Evolutionary conservation across 140 eudicot species (phyloP), one percentile per base, ranked within the genome.

Genomic region (Oenanthe javanica): DNA sequence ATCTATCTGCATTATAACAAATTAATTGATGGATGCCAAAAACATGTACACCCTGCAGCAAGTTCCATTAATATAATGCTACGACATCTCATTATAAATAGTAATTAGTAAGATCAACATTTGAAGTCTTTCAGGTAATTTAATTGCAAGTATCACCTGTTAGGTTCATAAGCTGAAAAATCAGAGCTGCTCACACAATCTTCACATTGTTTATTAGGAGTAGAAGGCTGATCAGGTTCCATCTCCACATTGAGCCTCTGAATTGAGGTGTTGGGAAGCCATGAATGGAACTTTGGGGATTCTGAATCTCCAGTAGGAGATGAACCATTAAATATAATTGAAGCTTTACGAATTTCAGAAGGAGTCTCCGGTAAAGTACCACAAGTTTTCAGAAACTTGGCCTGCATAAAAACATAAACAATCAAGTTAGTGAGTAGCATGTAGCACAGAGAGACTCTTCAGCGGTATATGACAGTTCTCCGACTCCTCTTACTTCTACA

Each of bases 321-420:
- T 48, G 75, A 43, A 72, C 82, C 82, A 47, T 82, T 31, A 1
- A 31, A 31, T 31, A 31, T 31, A 31, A 31, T 31, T 31, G 31
- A 75, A 54, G 80, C 83, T 81, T 86, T 91, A 46, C 96, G 94
- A 78, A 94, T 85, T 85, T 94, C 96, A 71, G 82, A 85, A 59
- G 97, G 97, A 79, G 97, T 93, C 76, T 83, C 84, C 4, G 87
- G 90, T 83, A 93, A 74, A 63, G 98, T 93, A 43, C 98, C 97
- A 82, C 95, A 89, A 77, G 91, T 91, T 86, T 91, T 91, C 55
- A 93, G 95, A 72, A 91, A 91, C 77, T 81, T 88, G 42, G 90
- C 93, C 97, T 90, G 85, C 82, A 81, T 74, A 31, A 66, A 40
- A 47, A 9, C 15, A 23, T 46, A 13, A 31, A 46, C 45, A 79